Conservation (phyloP, 2,329 filamentous ascomycete genomes). For the Exophiala aquamarina region DNA sequence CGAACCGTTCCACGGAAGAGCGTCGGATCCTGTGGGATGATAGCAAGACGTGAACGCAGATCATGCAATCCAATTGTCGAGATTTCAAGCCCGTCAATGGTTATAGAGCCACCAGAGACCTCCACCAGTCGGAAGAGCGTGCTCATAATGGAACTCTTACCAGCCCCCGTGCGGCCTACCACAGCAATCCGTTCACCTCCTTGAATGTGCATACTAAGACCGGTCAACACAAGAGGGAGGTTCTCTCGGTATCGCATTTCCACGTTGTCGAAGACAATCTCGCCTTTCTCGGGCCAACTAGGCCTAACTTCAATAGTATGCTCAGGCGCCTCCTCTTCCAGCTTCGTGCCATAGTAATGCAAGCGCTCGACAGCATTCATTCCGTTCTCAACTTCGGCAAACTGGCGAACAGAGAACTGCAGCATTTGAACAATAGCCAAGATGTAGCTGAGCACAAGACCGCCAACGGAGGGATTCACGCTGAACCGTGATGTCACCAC, state of each 20-base stretch:
- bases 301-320: constrained; percentile 70
- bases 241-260: constrained; percentile 77
- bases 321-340: constrained; percentile 86
- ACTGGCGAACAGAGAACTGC: constrained; percentile 91
- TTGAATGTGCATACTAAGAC: constrained; percentile 52
- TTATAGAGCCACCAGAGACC: constrained; percentile 40
- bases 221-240: constrained; percentile 71
- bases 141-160: constrained; percentile 49
- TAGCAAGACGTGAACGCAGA: constrained; percentile 43
- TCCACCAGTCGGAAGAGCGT: constrained; percentile 46
- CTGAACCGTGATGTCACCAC: constrained; percentile 89
- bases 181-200: constrained; percentile 50
- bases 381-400: constrained; percentile 94
- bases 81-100: constrained; percentile 46
- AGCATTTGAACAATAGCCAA: constrained; percentile 92
- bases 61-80: constrained; percentile 40
- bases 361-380: constrained; percentile 96
- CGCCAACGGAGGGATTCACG: constrained; percentile 79
- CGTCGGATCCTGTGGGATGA: constrained; percentile 48
- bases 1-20: constrained; percentile 46
- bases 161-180: constrained; percentile 46
- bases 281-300: constrained; percentile 82
- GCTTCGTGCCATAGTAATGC: constrained; percentile 80
- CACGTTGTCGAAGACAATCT: constrained; percentile 73
- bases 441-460: constrained; percentile 90